These are phyloP conservation scores for Kernera saxatilis DNA, from an alignment of 345 rosid species.

Conservation along the genomic window DNA sequence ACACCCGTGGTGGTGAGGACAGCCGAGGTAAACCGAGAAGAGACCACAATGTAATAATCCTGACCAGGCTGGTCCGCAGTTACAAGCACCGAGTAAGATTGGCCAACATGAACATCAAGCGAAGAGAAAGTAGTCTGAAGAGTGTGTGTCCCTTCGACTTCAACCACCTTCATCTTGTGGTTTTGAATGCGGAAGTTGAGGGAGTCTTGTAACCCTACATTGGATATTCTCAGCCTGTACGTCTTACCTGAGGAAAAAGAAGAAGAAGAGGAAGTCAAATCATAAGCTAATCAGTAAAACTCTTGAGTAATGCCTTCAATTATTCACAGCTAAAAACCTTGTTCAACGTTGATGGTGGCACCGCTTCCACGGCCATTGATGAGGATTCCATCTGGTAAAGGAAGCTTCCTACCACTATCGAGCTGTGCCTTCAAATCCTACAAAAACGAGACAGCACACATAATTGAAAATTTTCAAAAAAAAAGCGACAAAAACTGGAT, in stretches of 20 bases:
- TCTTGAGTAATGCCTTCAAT: not conserved
- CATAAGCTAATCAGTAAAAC: conserved; percentile 3
- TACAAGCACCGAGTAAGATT: conserved; percentile 71
- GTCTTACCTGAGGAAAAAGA: conserved; percentile 41
- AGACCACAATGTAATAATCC: conserved; percentile 80
- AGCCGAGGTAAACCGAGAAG: conserved; percentile 60
- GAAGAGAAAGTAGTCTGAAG: conserved; percentile 81
- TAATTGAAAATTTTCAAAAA: not conserved
- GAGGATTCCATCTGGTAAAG: conserved; percentile 81
- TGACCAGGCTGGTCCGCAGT: conserved; percentile 86
- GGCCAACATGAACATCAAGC: conserved; percentile 87
- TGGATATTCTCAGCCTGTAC: conserved; percentile 87
- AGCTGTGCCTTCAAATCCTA: conserved; percentile 57
- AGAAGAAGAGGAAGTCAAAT: not conserved
- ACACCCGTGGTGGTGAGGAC: conserved; percentile 69
- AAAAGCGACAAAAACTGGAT: not conserved
- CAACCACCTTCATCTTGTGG: conserved; percentile 74
- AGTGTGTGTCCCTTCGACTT: conserved; percentile 92
- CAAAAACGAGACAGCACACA: not conserved
- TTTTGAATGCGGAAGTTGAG: conserved; percentile 91
- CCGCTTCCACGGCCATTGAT: conserved; percentile 87
- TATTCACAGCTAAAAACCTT: conserved; percentile 45
- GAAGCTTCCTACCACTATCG: conserved; percentile 65
- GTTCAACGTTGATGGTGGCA: conserved; percentile 65
- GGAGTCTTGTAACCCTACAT: conserved; percentile 77